A percentile compares a stretch with the other conserved stretches of the same genome.
phyloP scores from a whole-genome alignment of 179 eudicot species.

The Dionaea muscipula region DNA sequence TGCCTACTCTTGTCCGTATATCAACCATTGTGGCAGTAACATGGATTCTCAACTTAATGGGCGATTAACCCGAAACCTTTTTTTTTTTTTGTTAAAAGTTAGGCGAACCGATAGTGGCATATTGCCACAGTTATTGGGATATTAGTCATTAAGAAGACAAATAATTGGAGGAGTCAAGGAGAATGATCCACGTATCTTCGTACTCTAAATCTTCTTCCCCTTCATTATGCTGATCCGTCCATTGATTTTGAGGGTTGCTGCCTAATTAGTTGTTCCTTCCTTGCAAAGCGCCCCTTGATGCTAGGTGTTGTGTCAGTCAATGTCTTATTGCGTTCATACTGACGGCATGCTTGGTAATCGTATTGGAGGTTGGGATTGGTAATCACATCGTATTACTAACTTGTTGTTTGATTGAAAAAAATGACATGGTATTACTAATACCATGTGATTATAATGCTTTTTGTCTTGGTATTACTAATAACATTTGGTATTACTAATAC shows the following conservation, averaged over 20 bases:
- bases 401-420: too few relatives aligned
- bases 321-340: slow-evolving; percentile 88
- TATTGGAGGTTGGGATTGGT: too few relatives aligned
- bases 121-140: slow-evolving; percentile 1
- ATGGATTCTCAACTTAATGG: too few relatives aligned
- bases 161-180: slow-evolving; percentile 30
- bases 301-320: slow-evolving; percentile 90
- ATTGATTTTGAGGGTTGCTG: slow-evolving; percentile 18
- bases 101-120: neutral
- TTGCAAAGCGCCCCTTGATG: slow-evolving; percentile 76
- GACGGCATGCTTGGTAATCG: slow-evolving; percentile 1
- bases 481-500: too few relatives aligned
- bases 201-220: slow-evolving; percentile 45
- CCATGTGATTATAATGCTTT: too few relatives aligned
- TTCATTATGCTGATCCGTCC: slow-evolving; percentile 17
- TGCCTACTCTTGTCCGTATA: too few relatives aligned
- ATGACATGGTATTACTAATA: too few relatives aligned
- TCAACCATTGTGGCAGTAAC: too few relatives aligned
- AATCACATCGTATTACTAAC: too few relatives aligned
- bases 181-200: slow-evolving; percentile 42
- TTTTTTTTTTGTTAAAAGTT: too few relatives aligned
- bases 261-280: slow-evolving; percentile 52
- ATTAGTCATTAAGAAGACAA: slow-evolving; percentile 17
- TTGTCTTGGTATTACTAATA: too few relatives aligned
- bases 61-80: too few relatives aligned